A percentile compares a stretch with the other conserved stretches of the same genome.
Conservation (phyloP, 495 filamentous ascomycete genomes). For the Cladorrhinum samala region DNA sequence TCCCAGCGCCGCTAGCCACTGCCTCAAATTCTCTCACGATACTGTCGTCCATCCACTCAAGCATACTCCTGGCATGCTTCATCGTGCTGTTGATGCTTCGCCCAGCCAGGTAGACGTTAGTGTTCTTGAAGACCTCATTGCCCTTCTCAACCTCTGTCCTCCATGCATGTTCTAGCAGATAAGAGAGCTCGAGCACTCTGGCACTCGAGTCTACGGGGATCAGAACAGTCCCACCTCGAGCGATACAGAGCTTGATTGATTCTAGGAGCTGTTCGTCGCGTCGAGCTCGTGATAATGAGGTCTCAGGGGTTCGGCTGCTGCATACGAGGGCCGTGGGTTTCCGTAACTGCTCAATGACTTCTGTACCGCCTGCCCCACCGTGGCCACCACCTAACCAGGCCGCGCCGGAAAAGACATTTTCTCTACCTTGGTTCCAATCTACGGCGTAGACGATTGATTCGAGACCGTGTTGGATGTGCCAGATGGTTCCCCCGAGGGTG, state of each 20-base stretch:
- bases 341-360: slow-evolving; percentile 86
- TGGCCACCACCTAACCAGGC: slow-evolving; percentile 84
- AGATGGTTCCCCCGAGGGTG: slow-evolving; percentile 93
- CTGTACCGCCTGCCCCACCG: slow-evolving; percentile 60
- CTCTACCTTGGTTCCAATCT: slow-evolving; percentile 92
- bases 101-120: slow-evolving; percentile 76
- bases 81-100: slow-evolving; percentile 75
- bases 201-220: slow-evolving; percentile 95
- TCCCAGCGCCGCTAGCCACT: slow-evolving; percentile 45
- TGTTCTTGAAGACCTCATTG: slow-evolving; percentile 58
- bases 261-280: slow-evolving; percentile 80
- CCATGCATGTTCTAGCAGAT: slow-evolving; percentile 90
- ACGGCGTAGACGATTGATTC: slow-evolving; percentile 97
- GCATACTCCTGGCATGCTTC: slow-evolving; percentile 84
- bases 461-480: slow-evolving; percentile 95
- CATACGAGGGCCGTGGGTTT: slow-evolving; percentile 93
- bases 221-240: slow-evolving; percentile 83
- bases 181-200: slow-evolving; percentile 86
- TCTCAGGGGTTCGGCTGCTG: slow-evolving; percentile 71
- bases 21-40: slow-evolving; percentile 89
- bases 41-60: slow-evolving; percentile 98
- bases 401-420: slow-evolving; percentile 88
- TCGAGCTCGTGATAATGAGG: slow-evolving; percentile 61
- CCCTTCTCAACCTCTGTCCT: slow-evolving; percentile 51
- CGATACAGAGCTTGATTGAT: slow-evolving; percentile 69